Evolutionary conservation across 2,329 filamentous ascomycete genomes (phyloP), one percentile per base, ranked within the genome.

Genomic region (Aschersonia sp.): DNA sequence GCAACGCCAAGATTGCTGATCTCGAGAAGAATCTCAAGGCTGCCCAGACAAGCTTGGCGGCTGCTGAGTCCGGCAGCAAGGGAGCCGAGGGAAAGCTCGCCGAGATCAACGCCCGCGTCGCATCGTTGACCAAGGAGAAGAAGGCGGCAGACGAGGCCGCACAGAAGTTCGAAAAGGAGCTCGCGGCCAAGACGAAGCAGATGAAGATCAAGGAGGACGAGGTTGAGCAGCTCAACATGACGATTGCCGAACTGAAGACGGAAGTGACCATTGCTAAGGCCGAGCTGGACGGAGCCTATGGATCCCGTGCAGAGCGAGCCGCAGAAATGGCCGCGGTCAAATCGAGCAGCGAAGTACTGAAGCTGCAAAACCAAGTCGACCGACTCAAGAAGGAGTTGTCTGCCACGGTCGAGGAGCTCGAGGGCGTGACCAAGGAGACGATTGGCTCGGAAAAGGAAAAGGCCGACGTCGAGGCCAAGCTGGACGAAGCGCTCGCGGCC

Each of bases 261-360:
- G 76, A 80, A 55, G 66, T 77, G 50, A 77, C 76, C 43, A 71
- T 79, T 55, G 73, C 74, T 45, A 73, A 75, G 56, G 77, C 77
- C 14, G 77, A 81, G 60, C 69, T 81, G 32, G 77, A 81, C 52
- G 74, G 74, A 48, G 76, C 76, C 30, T 79, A 79, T 57, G 76
- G 76, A 49, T 71, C 72, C 49, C 71, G 76, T 50, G 70, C 73
- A 49, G 70, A 80, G 62, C 73, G 77, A 29, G 76, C 76, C 22
- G 72, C 73, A 10, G 75, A 79, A 53, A 71, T 72, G 22, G 76
- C 76, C 1, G 73, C 73, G 43, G 63, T 72, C 54, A 73, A 76
- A 60, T 68, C 62, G 48, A 66, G 64, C 48, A 59, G 55, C n/a
- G 69, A 75, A 56, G 62, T 69, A 42, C 54, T 62, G 47, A 67